Evolutionary conservation across 805 yeast genomes (phyloP), one percentile per base, ranked within the genome.

Genomic region (Pichia deserticola): DNA sequence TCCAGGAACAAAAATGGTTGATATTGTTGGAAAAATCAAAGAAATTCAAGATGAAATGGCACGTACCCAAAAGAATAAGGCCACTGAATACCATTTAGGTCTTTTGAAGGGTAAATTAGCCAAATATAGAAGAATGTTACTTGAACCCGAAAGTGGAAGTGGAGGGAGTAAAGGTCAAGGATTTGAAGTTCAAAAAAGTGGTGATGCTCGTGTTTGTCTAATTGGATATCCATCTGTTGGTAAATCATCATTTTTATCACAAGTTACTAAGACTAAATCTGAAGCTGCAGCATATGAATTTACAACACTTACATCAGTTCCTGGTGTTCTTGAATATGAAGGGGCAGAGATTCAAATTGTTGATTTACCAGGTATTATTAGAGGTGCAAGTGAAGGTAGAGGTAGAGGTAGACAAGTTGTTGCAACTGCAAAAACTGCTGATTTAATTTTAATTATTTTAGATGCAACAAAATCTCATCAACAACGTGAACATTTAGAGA

Each of bases 171-270:
- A 81, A 29, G 89, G 89, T 10, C 80, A 79, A 49, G 96, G 96
- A 2, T 92, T 92, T 65, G 99, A 93, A 68, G 97, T 92, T 2
- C 81, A 89, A 41, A 92, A 93, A 66, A 84, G 93, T 42, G 98
- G 98, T 38, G 97, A 92, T 74, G 97, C 98, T 0, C 77, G 99
- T 58, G 96, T 89, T 3, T 95, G 95, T 20, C 73, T 92, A 48
- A 90, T 93, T 67, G 99, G 99, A 33, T 92, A 90, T 66, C 99
- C 99, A 15, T 90, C 97, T 1, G 99, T 93, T 28, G 99, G 99
- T 65, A 92, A 92, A 61, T 90, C 97, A 1, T 88, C 96, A 2
- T 80, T 92, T 56, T 73, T 92, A 52, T 82, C 89, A 20, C 88
- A 89, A 60, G 87, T 93, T 49, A 92, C 99, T 25, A 86, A 87